Percentiles rank a stretch among this genome's conserved stretches.
Conservation (phyloP, 2,329 filamentous ascomycete genomes). For the Fusarium avenaceum region DNA sequence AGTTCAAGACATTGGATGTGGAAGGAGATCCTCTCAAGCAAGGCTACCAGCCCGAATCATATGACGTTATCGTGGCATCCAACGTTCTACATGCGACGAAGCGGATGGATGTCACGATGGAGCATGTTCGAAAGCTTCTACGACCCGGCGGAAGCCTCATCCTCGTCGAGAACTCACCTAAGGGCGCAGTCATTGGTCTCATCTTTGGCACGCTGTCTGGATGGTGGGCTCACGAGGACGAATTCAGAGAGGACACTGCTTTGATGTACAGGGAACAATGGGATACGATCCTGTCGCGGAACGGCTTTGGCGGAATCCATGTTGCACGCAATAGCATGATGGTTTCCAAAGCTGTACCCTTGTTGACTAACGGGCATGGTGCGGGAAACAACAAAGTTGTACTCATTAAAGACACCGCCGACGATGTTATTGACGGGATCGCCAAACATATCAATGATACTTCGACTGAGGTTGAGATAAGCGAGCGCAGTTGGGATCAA, state of each 20-base stretch:
- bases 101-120: slow-evolving; percentile 9
- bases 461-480: not conserved
- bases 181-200: slow-evolving; percentile 10
- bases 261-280: slow-evolving; percentile 14
- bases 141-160: not conserved
- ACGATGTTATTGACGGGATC: not conserved
- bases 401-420: not conserved
- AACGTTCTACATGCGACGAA: slow-evolving; percentile 16
- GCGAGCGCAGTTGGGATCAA: not conserved
- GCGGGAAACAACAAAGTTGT: not conserved
- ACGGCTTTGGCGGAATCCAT: slow-evolving; percentile 9
- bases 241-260: slow-evolving; percentile 15
- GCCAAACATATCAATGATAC: not conserved
- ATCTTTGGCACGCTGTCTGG: slow-evolving; percentile 14
- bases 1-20: slow-evolving; percentile 15
- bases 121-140: slow-evolving; percentile 8
- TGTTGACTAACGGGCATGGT: not conserved
- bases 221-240: slow-evolving; percentile 19
- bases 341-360: slow-evolving; percentile 10
- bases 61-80: slow-evolving; percentile 17
- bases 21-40: slow-evolving; percentile 7
- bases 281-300: slow-evolving; percentile 5
- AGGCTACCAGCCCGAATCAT: not conserved
- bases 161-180: slow-evolving; percentile 11
- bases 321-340: slow-evolving; percentile 19